These are phyloP conservation scores for Cyclostephanos tholiformis DNA, from an alignment of 108 stramenopile species.

Conservation along the genomic window DNA sequence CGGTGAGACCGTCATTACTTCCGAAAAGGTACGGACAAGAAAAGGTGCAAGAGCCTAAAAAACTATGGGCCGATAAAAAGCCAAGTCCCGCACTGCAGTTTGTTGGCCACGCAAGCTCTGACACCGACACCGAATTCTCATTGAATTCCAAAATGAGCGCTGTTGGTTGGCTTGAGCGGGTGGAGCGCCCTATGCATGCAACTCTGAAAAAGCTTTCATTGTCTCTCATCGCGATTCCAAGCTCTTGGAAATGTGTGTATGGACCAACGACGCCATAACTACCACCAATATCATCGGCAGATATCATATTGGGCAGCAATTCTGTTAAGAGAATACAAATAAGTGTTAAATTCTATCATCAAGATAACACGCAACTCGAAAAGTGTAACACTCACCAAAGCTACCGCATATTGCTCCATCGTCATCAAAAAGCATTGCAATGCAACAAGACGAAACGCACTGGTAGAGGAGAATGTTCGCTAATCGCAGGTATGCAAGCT, in stretches of 20 bases:
- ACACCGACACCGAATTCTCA: constrained; percentile 48
- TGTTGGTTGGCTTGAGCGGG: constrained; percentile 53
- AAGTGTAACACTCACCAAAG: constrained; percentile 47
- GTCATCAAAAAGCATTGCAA: constrained; percentile 65
- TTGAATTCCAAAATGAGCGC: constrained; percentile 73
- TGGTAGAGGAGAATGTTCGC: constrained; percentile 72
- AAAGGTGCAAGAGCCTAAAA: constrained; percentile 67
- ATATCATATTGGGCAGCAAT: constrained; percentile 61
- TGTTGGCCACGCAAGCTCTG: constrained; percentile 60
- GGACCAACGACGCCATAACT: constrained; percentile 54
- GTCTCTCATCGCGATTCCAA: constrained; percentile 51
- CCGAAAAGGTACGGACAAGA: constrained; percentile 46
- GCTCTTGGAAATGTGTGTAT: constrained; percentile 66
- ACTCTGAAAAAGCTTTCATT: constrained; percentile 56
- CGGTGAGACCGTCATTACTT: constrained; percentile 27
- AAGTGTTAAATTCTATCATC: too few relatives aligned
- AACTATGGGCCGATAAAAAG: constrained; percentile 45
- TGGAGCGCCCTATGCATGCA: constrained; percentile 59
- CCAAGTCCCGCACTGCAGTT: constrained; percentile 42
- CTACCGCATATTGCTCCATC: constrained; percentile 57
- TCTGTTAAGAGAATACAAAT: constrained; percentile 22
- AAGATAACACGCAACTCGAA: background rate
- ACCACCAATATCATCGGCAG: constrained; percentile 45
- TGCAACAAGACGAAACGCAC: constrained; percentile 58
- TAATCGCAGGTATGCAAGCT: constrained; percentile 53